Conservation (phyloP, 2,329 filamentous ascomycete species). For the Cryphonectria nitschkei region DNA sequence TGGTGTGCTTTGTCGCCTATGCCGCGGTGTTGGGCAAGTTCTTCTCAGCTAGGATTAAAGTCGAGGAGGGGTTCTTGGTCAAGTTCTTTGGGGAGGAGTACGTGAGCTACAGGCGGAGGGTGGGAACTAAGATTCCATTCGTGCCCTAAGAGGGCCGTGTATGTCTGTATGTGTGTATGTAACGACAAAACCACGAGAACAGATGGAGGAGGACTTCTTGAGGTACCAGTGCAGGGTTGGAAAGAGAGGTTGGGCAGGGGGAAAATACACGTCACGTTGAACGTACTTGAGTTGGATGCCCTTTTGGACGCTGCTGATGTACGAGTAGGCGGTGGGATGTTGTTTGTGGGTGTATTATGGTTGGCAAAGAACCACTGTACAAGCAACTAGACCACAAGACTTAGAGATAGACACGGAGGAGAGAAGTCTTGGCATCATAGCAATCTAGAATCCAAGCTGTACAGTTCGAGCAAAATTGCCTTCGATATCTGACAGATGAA, state of each 20-base stretch:
- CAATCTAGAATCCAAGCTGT: not conserved
- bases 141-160: conserved; percentile 44
- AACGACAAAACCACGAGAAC: not conserved
- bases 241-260: not conserved
- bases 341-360: not conserved
- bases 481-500: not conserved
- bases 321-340: not conserved
- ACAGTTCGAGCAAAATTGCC: not conserved
- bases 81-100: conserved; percentile 88
- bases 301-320: not conserved
- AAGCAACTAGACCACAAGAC: not conserved
- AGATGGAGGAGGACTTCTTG: not conserved
- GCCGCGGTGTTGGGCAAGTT: conserved; percentile 80
- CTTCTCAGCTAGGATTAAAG: conserved; percentile 73
- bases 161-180: conserved; percentile 1
- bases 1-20: conserved; percentile 76
- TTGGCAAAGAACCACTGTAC: not conserved
- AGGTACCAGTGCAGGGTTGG: not conserved
- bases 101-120: conserved; percentile 69
- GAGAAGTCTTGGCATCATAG: not conserved
- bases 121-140: conserved; percentile 81
- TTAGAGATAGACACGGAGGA: not conserved
- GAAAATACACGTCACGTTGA: not conserved
- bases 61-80: conserved; percentile 78
- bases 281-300: not conserved